Base-by-base conservation (phyloP, 1,284 basidiomycete species). In the Ceratobasidium sp. region DNA sequence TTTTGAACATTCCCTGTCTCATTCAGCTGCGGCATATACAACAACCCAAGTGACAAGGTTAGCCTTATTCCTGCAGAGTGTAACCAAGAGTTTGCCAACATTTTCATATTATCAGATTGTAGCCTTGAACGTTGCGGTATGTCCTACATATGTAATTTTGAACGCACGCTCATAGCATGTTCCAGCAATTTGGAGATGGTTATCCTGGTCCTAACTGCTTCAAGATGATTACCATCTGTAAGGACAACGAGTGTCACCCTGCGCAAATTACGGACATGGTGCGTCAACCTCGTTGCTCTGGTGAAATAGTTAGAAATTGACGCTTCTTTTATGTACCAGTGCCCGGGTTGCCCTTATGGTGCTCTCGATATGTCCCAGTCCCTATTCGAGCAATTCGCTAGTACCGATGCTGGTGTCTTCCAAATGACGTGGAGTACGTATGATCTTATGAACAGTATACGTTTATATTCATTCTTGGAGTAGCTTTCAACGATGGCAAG, bases 151-250 rank as follows among this genome's bases (percentile, higher is more conserved):
- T 41, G n/a, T 71, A 31, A 49, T 7, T 39, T 14, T 64, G 43
- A 7, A 61, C n/a, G 41, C 41, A 24, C 41, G 53, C 53, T 73
- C 39, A 69, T 8, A 51, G 19, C 27, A 22, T n/a, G 27, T 46
- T 9, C 29, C 39, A 68, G 63, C 72, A 58, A 63, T 76, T 51
- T 51, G 73, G 72, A 54, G 61, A 16, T 29, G 62, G 68, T 54
- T 79, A 81, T 72, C 82, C 82, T 61, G 81, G 81, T 53, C 81
- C 81, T 3, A 75, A 83, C 74, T 86, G 85, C 79, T 84, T 84
- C 80, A 81, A 84, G 78, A 79, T 77, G 22, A 82, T 86, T 74
- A 82, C 82, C 64, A 84, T 86, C 76, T 81, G 82, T 53, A 82
- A 82, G 75, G 80, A 82, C 76, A 82, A 82, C 59, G 83, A 82